Evolutionary conservation across 73 alveolate genomes (phyloP).

Genomic region (Paramecium bursaria): DNA sequence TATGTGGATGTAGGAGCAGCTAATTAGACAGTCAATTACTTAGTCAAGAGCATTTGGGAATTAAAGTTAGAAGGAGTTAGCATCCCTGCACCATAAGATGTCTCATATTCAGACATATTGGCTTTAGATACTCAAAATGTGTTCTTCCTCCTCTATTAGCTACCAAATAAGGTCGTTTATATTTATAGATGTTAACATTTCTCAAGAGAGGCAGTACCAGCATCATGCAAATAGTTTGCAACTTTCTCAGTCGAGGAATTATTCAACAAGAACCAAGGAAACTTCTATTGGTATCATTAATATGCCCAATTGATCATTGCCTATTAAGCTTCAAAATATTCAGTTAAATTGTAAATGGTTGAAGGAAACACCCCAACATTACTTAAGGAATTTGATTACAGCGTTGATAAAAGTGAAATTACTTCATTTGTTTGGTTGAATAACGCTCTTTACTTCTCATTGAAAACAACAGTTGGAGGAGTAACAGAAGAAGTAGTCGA

Average conservation of each 20-base stretch:
- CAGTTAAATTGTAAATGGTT: no score
- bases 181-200: neutral
- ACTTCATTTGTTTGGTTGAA: constrained; percentile 26
- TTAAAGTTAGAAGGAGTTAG: constrained; percentile 7
- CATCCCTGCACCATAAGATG: constrained; percentile 5
- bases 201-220: neutral
- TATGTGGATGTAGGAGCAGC: neutral
- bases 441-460: constrained; percentile 5
- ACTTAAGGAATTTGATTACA: no score
- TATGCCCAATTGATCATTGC: no score
- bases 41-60: constrained; percentile 11
- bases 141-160: neutral
- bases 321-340: no score
- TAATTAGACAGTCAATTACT: no score
- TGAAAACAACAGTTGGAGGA: no score
- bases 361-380: no score
- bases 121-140: neutral
- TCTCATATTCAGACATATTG: constrained; percentile 32
- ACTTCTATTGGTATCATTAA: no score
- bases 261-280: neutral
- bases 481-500: constrained; percentile 6
- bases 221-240: neutral
- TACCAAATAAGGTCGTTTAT: constrained; percentile 3
- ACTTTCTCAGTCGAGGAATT: neutral
- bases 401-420: constrained; percentile 1